Base-by-base conservation (phyloP, 345 rosid genomes). In the Erysimum cheiranthoides region DNA sequence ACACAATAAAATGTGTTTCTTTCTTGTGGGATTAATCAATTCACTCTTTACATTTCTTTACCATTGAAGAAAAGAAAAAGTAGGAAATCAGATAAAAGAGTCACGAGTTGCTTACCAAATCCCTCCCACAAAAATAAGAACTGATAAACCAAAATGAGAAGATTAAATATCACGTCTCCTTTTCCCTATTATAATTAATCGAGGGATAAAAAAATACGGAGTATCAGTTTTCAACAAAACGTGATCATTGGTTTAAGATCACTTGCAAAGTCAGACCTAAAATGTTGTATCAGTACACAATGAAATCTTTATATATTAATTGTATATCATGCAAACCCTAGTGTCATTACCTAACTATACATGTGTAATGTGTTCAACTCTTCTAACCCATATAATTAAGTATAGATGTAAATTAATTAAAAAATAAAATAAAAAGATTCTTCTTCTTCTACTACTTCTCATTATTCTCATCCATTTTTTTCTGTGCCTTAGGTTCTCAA, bases 91-190 rank as follows among this genome's bases (percentile, higher is more conserved):
- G 50, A 42, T 69, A 43, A 47, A 70, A 57, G 72, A 77, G 76
- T 77, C 80, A 70, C 80, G 76, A 64, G 80, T 64, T 56, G 80
- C 72, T 77, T 77, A 77, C 80, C 80, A 70, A 77, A 70, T 46
- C 36, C 21, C 60, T 3, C 10, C 3, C 42, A 12, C 6, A 46
- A 38, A 21, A 21, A 3, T 54, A 51, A 32, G 25, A 70, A 62
- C 76, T 56, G 80, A 71, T 77, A 10, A 77, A 77, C 80, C 54
- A 71, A 71, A 57, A 64, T 16, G 73, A 65, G 80, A 77, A 77
- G 72, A 77, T 57, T 47, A 71, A 21, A 71, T 56, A 12, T 56
- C 76, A 77, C 80, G 76, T 77, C 80, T 70, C 67, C 39, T 69
- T 52, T 39, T 30, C 35, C 50, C 28, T 49, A 21, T 27, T 43